phyloP scores from a whole-genome alignment of 2,329 filamentous ascomycete genomes.

The Aspergillus quadricinctus region DNA sequence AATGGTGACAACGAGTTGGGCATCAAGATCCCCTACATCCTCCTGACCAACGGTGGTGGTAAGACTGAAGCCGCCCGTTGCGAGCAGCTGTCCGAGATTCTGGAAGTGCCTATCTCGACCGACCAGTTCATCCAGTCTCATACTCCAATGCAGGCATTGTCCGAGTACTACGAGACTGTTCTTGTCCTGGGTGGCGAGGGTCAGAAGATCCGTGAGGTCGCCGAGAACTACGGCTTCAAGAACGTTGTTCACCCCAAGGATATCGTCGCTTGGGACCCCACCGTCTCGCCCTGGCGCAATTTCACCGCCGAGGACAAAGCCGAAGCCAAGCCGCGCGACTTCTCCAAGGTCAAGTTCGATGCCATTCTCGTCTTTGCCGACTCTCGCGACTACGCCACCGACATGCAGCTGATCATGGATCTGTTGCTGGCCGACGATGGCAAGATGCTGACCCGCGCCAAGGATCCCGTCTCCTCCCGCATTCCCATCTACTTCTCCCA shows the following conservation, averaged over 20 bases:
- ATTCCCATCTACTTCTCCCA: slow-evolving; percentile 73
- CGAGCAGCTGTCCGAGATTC: slow-evolving; percentile 63
- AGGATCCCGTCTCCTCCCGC: slow-evolving; percentile 60
- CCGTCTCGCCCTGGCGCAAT: slow-evolving; percentile 64
- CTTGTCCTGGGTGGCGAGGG: slow-evolving; percentile 72
- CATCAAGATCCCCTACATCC: slow-evolving; percentile 72
- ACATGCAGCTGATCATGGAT: slow-evolving; percentile 74
- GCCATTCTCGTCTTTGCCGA: slow-evolving; percentile 73
- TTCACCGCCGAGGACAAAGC: slow-evolving; percentile 65
- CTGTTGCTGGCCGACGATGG: slow-evolving; percentile 66
- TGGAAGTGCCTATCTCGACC: slow-evolving; percentile 60
- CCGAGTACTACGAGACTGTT: slow-evolving; percentile 73
- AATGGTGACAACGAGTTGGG: slow-evolving; percentile 74
- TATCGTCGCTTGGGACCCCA: slow-evolving; percentile 65
- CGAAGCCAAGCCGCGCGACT: slow-evolving; percentile 65
- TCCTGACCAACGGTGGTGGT: slow-evolving; percentile 70
- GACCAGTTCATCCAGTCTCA: slow-evolving; percentile 76
- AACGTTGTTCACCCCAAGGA: slow-evolving; percentile 70
- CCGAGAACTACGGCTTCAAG: slow-evolving; percentile 69
- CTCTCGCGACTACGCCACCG: slow-evolving; percentile 68
- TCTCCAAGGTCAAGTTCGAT: slow-evolving; percentile 66
- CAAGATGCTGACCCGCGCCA: slow-evolving; percentile 59
- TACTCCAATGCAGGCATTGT: slow-evolving; percentile 70
- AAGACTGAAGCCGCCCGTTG: slow-evolving; percentile 64
- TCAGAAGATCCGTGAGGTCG: slow-evolving; percentile 68